A percentile compares a stretch with the other conserved stretches of the same genome.
Conservation (phyloP, 2,329 filamentous ascomycete genomes). For the Gremmenia infestans region DNA sequence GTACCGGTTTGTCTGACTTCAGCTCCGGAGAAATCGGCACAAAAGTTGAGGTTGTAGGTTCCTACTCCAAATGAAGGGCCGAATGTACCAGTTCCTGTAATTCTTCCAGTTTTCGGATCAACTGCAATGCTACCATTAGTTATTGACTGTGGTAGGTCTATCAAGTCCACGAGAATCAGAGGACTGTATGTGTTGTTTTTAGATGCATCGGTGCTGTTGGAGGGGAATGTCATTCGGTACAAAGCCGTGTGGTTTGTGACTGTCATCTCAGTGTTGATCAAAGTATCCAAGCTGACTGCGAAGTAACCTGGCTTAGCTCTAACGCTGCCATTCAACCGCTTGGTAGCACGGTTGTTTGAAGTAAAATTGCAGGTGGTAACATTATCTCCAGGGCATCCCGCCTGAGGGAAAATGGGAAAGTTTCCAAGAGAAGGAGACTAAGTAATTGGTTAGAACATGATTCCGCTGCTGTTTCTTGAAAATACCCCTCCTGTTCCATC, state of each 20-base stretch:
- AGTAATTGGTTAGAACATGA: not conserved
- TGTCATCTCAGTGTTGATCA: conserved; percentile 62
- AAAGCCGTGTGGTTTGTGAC: conserved; percentile 59
- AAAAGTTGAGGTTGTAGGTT: conserved; percentile 56
- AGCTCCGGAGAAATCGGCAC: conserved; percentile 60
- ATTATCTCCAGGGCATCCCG: conserved; percentile 54
- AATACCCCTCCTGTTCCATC: conserved; percentile 39
- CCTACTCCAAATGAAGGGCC: conserved; percentile 61
- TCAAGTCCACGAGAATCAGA: conserved; percentile 60
- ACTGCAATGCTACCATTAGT: conserved; percentile 53
- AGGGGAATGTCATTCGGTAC: conserved; percentile 60
- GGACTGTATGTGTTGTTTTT: conserved; percentile 40
- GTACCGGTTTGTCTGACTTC: conserved; percentile 55
- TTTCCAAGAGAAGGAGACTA: conserved; percentile 60
- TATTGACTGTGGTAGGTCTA: conserved; percentile 57
- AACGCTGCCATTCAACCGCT: conserved; percentile 42
- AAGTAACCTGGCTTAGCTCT: conserved; percentile 62
- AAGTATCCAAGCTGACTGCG: conserved; percentile 51
- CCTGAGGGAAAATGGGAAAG: conserved; percentile 66
- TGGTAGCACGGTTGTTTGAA: conserved; percentile 41
- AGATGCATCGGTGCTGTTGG: conserved; percentile 29
- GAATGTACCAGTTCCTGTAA: conserved; percentile 59
- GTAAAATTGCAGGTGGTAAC: conserved; percentile 58
- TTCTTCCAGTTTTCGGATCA: conserved; percentile 50
- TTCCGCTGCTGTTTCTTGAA: not conserved